phyloP scores from a whole-genome alignment of 2,329 filamentous ascomycete genomes.

The Coccinonectria pachysandricola region DNA sequence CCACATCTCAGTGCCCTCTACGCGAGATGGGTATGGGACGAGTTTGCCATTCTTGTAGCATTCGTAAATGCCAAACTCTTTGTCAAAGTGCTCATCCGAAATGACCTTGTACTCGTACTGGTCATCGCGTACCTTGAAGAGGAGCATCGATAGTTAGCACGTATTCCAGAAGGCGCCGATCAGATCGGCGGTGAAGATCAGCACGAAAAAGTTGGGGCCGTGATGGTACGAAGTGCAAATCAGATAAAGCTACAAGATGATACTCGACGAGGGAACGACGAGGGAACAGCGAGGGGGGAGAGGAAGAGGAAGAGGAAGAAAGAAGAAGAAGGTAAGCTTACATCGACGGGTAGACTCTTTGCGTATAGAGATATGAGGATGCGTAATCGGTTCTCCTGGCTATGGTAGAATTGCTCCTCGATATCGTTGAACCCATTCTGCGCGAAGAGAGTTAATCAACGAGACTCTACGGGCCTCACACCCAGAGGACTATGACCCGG shows the following conservation, averaged over 20 bases:
- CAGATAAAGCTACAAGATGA: too few relatives aligned
- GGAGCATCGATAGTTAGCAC: too few relatives aligned
- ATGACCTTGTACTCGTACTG: slow-evolving; percentile 36
- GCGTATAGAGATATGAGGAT: slow-evolving; percentile 33
- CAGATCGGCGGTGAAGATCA: too few relatives aligned
- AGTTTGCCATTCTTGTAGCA: slow-evolving; percentile 30
- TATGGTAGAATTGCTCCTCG: slow-evolving; percentile 32
- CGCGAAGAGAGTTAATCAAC: slow-evolving; percentile 7
- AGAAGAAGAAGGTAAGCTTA: slow-evolving; percentile 24
- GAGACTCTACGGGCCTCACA: slow-evolving; percentile 11
- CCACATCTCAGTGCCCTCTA: slow-evolving; percentile 33
- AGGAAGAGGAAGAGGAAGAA: slow-evolving; percentile 4
- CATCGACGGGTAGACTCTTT: slow-evolving; percentile 36
- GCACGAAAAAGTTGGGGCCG: too few relatives aligned
- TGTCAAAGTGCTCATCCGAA: slow-evolving; percentile 32
- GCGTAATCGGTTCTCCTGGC: slow-evolving; percentile 35
- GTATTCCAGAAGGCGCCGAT: too few relatives aligned
- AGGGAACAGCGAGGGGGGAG: slow-evolving; percentile 2
- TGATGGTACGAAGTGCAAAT: too few relatives aligned
- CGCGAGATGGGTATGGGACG: slow-evolving; percentile 35
- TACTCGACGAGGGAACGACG: not conserved
- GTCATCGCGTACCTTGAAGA: slow-evolving; percentile 31
- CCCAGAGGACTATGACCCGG: too few relatives aligned
- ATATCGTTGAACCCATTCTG: slow-evolving; percentile 30
- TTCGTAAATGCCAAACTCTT: slow-evolving; percentile 33